Base-by-base conservation (phyloP, 495 filamentous ascomycete genomes). In the Gamarada debralockiae region DNA sequence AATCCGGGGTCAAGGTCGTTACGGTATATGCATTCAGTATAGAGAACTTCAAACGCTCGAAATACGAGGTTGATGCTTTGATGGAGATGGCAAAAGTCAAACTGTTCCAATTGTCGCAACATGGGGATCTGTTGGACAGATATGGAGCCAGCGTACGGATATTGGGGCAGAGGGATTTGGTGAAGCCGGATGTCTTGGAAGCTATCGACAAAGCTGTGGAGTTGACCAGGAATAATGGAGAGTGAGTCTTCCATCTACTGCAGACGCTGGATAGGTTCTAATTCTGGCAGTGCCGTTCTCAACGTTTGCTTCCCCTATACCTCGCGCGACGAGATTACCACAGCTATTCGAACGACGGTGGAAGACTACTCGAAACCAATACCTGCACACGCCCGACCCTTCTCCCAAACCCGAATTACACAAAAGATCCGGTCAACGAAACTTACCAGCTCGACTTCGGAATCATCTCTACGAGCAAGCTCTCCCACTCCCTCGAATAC, bases 241-340 rank as follows among this genome's bases (percentile, higher is more conserved):
- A 86, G 85, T 86, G 62, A 53, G 75, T 52, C 20, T 21, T 15
- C 24, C 50, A 22, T 15, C 17, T 22, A 14, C 20, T 21, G 6
- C 2, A 13, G 9, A 2, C 8, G 4, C 23, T 10, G 46, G 14
- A 12, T 15, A 36, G 0, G 12, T 31, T 51, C 63, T 46, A 56
- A 25, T n/a, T 36, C 15, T 14, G 10, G 22, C 53, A 87, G 84
- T 45, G 84, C 87, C 18, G 81, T 96, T 47, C 76, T 98, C 25
- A 98, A 98, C 64, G 87, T 98, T 50, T 98, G 93, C 73, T 96
- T 95, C 62, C 92, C 93, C 1, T 98, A 98, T 66, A 97, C 95
- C 4, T 93, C 90, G 8, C 81, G 92, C 53, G 92, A 95, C 61
- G 93, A 98, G 65, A 98, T 98, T 55, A 95, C 93, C 15, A 81